Base-by-base conservation (phyloP, 768 basidiomycete genomes). In the Tephrocybe sp. region DNA sequence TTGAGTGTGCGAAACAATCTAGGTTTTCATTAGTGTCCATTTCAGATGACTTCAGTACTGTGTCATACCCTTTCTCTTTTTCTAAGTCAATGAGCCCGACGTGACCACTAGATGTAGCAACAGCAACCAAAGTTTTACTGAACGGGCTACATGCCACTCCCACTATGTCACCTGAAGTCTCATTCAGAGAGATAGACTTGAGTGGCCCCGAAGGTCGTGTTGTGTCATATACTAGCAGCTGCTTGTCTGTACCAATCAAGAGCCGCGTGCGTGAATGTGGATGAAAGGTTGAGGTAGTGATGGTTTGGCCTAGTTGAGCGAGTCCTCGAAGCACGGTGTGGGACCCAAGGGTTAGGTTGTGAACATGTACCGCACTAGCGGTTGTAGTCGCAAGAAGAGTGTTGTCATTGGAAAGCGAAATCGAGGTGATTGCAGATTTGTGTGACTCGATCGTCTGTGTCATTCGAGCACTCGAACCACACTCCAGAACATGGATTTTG, bases 111-210 rank as follows among this genome's bases (percentile, higher is more conserved):
- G 75, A 69, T 34, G 76, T 83, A 1, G 77, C 80, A 35, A 77
- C 75, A 2, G 83, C 83, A 21, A 86, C 71, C 27, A 90, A 68
- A 2, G 83, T 84, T 69, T 84, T 89, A 67, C 87, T 89, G 64
- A 88, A 89, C 6, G 88, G 86, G 54, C 87, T 88, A 53, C 79
- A 82, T 6, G 80, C 72, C 8, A 89, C 63, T 11, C 75, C 76
- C 4, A 78, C 64, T 19, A 89, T 75, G n/a, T 77, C 64, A 7
- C 81, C 82, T 0, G 66, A 58, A 3, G 59, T 54, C 19, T 80
- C 79, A 9, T 66, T 70, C 47, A 88, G 57, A 1, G 70, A 52
- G 30, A 89, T 66, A 0, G 66, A 68, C 63, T 83, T 87, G 22
- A 72, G 42, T 9, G 87, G 83, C 5, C 69, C 68, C 18, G 80